Evolutionary conservation across 345 rosid genomes (phyloP).

Genomic region (Citrus glauca): DNA sequence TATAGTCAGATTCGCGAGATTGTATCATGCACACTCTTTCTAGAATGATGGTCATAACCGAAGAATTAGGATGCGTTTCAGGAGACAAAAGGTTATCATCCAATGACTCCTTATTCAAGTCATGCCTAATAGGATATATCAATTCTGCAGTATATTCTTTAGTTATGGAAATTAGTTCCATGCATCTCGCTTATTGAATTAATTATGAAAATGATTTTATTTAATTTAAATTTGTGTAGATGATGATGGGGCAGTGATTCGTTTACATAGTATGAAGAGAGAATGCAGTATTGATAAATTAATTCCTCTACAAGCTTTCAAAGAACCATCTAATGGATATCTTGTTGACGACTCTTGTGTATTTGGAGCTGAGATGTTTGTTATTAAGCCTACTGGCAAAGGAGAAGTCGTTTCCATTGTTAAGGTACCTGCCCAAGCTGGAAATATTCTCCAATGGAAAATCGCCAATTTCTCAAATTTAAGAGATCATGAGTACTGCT

Average conservation of each 20-base stretch:
- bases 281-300: slow-evolving; percentile 9
- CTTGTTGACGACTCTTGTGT: slow-evolving; percentile 2
- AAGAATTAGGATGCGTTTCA: too few relatives aligned
- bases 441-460: neutral
- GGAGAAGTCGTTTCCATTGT: slow-evolving; percentile 5
- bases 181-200: too few relatives aligned
- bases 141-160: too few relatives aligned
- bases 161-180: too few relatives aligned
- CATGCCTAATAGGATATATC: too few relatives aligned
- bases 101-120: too few relatives aligned
- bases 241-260: neutral
- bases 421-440: neutral
- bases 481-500: neutral
- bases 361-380: slow-evolving; percentile 18
- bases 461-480: neutral
- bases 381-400: neutral
- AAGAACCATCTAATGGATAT: neutral
- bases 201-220: too few relatives aligned
- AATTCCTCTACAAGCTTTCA: slow-evolving; percentile 2
- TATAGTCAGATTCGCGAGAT: too few relatives aligned
- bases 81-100: too few relatives aligned
- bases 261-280: neutral
- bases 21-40: too few relatives aligned
- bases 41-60: too few relatives aligned
- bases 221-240: neutral